A percentile compares a stretch with the other conserved stretches of the same genome.
These are phyloP conservation scores for Fusarium transvaalense DNA, from an alignment of 2,329 filamentous ascomycete genomes.

Conservation along the genomic window DNA sequence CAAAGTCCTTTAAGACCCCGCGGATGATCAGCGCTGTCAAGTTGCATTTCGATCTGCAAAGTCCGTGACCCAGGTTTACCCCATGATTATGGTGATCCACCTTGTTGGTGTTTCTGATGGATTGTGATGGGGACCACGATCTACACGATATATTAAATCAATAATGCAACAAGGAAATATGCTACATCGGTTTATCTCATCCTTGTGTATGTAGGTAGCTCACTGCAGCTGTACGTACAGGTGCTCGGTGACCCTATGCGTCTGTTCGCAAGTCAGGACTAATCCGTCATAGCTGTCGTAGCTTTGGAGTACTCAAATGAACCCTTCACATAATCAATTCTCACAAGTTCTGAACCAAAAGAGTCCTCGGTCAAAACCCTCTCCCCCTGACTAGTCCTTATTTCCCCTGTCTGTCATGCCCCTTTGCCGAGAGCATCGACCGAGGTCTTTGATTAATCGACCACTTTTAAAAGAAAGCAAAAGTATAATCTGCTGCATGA, in stretches of 20 bases:
- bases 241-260: neutral
- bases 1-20: neutral
- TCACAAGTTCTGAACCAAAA: constrained; percentile 16
- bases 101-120: constrained; percentile 6
- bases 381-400: constrained; percentile 20
- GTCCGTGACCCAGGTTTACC: constrained; percentile 4
- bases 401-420: constrained; percentile 4
- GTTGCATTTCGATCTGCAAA: constrained; percentile 12
- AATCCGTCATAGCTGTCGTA: neutral
- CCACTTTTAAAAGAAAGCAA: constrained; percentile 5
- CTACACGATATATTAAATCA: neutral
- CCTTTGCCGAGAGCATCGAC: constrained; percentile 40
- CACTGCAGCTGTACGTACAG: neutral
- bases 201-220: neutral
- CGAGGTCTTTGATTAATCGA: constrained; percentile 27
- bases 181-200: neutral
- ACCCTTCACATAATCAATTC: neutral
- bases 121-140: neutral
- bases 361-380: constrained; percentile 33
- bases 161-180: neutral
- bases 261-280: constrained; percentile 8
- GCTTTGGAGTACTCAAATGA: neutral
- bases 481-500: constrained; percentile 14
- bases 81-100: constrained; percentile 33
- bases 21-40: constrained; percentile 34